Conservation (phyloP, 164 flowering plant species). For the Piper longum region DNA sequence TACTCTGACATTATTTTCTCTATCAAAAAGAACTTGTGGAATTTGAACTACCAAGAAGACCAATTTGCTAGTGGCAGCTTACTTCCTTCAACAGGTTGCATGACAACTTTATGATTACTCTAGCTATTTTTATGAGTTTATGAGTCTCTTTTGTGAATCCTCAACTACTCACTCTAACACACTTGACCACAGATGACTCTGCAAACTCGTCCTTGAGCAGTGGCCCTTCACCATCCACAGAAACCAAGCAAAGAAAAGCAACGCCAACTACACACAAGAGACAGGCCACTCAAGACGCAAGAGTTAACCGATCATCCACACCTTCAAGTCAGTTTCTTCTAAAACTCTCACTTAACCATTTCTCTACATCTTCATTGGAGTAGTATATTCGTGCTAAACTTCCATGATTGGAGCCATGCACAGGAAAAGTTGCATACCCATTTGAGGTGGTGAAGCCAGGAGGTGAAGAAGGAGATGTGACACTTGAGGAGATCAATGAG, state of each 20-base stretch:
- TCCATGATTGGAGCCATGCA: not conserved
- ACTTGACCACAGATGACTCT: slow-evolving; percentile 5
- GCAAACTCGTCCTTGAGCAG: slow-evolving; percentile 1
- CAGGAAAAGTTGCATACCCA: slow-evolving; percentile 20
- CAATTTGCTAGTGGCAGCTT: slow-evolving; percentile 2
- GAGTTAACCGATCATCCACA: not conserved
- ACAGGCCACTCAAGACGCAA: not conserved
- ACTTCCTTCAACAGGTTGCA: too few relatives aligned
- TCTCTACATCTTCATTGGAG: too few relatives aligned
- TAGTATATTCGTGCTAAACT: too few relatives aligned
- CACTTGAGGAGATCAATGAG: slow-evolving; percentile 26
- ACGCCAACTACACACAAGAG: slow-evolving; percentile 2
- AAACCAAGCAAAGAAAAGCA: not conserved
- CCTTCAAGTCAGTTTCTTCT: not conserved
- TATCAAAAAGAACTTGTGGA: slow-evolving; percentile 8
- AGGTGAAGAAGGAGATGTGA: slow-evolving; percentile 24
- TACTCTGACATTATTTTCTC: not conserved
- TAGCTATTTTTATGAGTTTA: too few relatives aligned
- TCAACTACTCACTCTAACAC: not conserved
- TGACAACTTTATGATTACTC: too few relatives aligned
- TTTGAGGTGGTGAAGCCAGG: slow-evolving; percentile 30
- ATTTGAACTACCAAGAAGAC: slow-evolving; percentile 4
- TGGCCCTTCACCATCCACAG: not conserved
- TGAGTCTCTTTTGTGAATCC: too few relatives aligned
- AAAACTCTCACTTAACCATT: not conserved